phyloP scores from a whole-genome alignment of 805 yeast genomes.

The Cyberlindnera suaveolens region DNA sequence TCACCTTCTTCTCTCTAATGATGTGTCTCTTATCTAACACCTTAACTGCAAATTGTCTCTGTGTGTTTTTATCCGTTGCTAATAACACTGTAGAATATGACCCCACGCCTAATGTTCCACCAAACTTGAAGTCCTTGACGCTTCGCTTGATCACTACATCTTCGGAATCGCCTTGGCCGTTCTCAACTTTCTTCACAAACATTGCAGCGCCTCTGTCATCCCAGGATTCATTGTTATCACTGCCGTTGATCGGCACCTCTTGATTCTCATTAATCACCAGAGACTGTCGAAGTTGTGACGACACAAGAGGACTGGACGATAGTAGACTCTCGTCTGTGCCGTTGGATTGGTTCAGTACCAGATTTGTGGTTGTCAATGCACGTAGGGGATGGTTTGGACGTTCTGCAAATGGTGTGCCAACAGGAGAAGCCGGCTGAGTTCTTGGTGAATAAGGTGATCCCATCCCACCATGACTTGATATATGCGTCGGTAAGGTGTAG shows the following conservation, averaged over 20 bases:
- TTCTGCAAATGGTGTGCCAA: conserved; percentile 18
- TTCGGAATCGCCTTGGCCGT: conserved; percentile 41
- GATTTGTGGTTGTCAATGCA: conserved; percentile 21
- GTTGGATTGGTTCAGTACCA: conserved; percentile 18
- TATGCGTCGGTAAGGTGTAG: conserved; percentile 1
- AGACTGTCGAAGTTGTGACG: conserved; percentile 3
- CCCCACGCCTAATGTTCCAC: conserved; percentile 89
- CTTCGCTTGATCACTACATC: conserved; percentile 46
- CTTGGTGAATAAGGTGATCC: conserved; percentile 4
- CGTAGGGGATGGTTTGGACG: conserved; percentile 21
- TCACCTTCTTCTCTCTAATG: conserved; percentile 75
- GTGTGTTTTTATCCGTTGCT: conserved; percentile 75
- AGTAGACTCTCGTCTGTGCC: conserved; percentile 21
- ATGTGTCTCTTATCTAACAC: conserved; percentile 71
- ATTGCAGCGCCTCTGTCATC: conserved; percentile 52
- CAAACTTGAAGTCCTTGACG: conserved; percentile 84
- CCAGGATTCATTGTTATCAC: conserved; percentile 6
- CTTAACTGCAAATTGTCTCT: conserved; percentile 74
- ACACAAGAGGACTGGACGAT: conserved; percentile 9
- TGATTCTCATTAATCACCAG: conserved; percentile 3
- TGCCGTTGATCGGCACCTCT: background rate
- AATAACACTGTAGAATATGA: conserved; percentile 89
- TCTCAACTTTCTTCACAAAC: conserved; percentile 37
- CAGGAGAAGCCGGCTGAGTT: conserved; percentile 21
- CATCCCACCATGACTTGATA: background rate